These are phyloP conservation scores for Tetradesmus lagerheimii DNA, from an alignment of 139 green algal genomes.

Conservation along the genomic window DNA sequence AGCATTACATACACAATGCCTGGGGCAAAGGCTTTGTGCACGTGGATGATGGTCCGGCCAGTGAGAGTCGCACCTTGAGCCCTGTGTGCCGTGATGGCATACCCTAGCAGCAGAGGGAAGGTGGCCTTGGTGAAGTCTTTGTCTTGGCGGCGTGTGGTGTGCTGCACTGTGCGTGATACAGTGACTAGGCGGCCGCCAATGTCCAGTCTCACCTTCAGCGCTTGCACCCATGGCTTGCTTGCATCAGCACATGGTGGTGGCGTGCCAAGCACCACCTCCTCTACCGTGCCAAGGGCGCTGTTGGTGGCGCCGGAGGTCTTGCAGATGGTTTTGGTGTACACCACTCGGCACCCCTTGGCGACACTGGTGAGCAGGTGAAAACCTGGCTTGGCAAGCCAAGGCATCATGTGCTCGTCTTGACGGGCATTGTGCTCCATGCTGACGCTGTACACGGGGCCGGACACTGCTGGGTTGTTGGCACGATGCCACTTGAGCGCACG, in stretches of 20 bases:
- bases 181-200: background rate
- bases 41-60: conserved; percentile 1
- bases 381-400: background rate
- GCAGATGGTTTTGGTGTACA: background rate
- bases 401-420: background rate
- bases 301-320: too few species aligned
- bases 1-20: too few species aligned
- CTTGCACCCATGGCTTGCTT: background rate
- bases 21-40: too few species aligned
- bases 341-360: background rate
- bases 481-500: too few species aligned
- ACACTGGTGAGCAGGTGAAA: background rate
- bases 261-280: background rate
- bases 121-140: background rate
- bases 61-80: background rate
- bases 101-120: conserved; percentile 25
- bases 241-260: too few species aligned
- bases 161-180: background rate
- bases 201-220: conserved; percentile 1
- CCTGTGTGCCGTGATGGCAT: conserved; percentile 21
- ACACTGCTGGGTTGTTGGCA: too few species aligned
- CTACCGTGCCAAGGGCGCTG: background rate
- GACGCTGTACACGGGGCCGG: background rate
- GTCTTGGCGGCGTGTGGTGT: too few species aligned
- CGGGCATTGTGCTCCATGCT: background rate